Evolutionary conservation across 163 green algal genomes (phyloP).

Genomic region (Scenedesmus sp.): DNA sequence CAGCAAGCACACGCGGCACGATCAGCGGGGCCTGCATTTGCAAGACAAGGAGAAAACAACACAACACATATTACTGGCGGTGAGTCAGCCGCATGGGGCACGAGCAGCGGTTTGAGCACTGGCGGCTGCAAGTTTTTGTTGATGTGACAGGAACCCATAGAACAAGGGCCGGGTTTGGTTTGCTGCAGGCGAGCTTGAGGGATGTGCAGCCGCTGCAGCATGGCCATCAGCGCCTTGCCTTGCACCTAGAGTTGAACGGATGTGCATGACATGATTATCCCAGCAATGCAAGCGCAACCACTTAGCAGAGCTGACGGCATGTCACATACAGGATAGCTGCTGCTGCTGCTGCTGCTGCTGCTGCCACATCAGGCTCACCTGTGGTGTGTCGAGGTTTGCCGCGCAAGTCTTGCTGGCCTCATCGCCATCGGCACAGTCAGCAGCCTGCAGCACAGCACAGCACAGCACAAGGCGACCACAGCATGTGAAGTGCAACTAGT

Average conservation of each 20-base stretch:
- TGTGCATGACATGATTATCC: too few species aligned
- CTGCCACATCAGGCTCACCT: background rate
- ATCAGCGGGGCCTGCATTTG: background rate
- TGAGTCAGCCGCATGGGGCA: too few species aligned
- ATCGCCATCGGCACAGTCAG: slow-evolving; percentile 17
- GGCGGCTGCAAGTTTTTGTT: too few species aligned
- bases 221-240: too few species aligned
- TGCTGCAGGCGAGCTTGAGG: too few species aligned
- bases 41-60: background rate
- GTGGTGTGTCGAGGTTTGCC: background rate
- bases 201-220: too few species aligned
- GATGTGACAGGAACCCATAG: too few species aligned
- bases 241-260: too few species aligned
- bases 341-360: background rate
- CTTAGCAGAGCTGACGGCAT: background rate
- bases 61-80: too few species aligned
- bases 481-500: too few species aligned
- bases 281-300: background rate
- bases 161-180: too few species aligned
- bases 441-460: background rate
- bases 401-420: background rate
- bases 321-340: background rate
- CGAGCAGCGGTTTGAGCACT: too few species aligned
- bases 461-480: background rate
- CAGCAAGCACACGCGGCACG: background rate